Base-by-base conservation (phyloP, 169 alveolate genomes). In the Fabrea salina region DNA sequence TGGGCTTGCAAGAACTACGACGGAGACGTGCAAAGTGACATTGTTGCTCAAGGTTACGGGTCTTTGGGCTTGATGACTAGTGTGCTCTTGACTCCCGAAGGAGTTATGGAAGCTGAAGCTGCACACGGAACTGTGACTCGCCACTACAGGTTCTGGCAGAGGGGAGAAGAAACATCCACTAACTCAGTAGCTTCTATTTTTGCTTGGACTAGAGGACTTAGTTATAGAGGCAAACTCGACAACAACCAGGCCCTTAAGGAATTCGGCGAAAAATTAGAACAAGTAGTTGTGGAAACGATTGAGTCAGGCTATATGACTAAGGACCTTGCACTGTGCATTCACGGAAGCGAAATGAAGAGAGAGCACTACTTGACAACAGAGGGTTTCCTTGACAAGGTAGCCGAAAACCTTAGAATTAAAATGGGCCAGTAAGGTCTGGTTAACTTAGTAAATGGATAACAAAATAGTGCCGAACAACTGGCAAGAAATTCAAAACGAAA, bases 1-100 rank as follows among this genome's bases (percentile, higher is more conserved):
- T 97, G 99, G 99, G 99, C 99, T n/a, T 96, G 99, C 89, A 97
- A 97, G 89, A 97, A 97, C 90, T 97, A 97, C 83, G 99, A 97
- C 80, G 99, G 99, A 27, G 99, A 97, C 80, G 98, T 97, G 30
- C 97, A 96, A 90, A 91, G 97, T 4, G 99, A 97, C 79, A 90
- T 94, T 37, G 97, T 97, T 22, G 99, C 99, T 58, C 98, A 97
- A 88, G 94, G 96, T 4, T 96, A 91, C 80, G 99, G 99, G 25
- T 93, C 98, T 1, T 79, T 96, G 54, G 99, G 99, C 32, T 85
- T 97, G 58, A 97, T 97, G 99, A 95, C 98, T 7, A 92, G 98
- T 30, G 98, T 96, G n/a, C 80, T 97, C 44, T 87, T 96, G 77
- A 85, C 98, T 72, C 97, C 99, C 2, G 98, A 96, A 72, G 99